Conservation (phyloP, 2,329 filamentous ascomycete genomes). For the Calonectria henricotiae region DNA sequence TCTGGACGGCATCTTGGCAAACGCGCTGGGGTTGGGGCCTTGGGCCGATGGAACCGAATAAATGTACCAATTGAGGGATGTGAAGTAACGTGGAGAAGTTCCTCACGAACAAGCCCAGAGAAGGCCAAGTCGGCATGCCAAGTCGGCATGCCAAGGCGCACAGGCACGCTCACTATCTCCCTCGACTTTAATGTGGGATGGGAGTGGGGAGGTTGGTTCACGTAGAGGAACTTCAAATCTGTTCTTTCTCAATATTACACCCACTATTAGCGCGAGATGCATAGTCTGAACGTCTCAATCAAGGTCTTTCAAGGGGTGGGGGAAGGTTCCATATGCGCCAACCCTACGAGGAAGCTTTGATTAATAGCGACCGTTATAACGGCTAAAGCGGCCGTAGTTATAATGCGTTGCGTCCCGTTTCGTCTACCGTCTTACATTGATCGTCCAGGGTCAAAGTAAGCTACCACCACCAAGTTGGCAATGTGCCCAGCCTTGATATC, state of each 20-base stretch:
- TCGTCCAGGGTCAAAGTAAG: conserved; percentile 23
- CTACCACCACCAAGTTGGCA: conserved; percentile 23
- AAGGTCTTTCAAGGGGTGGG: neutral
- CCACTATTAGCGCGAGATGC: conserved; percentile 7
- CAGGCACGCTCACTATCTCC: conserved; percentile 32
- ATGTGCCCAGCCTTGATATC: conserved; percentile 27
- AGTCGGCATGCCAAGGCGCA: conserved; percentile 32
- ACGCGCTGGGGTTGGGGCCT: conserved; percentile 3
- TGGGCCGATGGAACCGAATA: conserved; percentile 7
- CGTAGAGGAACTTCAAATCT: conserved; percentile 4
- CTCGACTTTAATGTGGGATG: conserved; percentile 48
- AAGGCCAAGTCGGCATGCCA: conserved; percentile 4
- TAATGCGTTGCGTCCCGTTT: conserved; percentile 17
- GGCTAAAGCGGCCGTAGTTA: conserved; percentile 27
- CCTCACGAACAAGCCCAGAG: conserved; percentile 13
- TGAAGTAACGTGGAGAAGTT: conserved; percentile 22
- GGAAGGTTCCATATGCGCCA: conserved; percentile 9
- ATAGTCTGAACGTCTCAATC: neutral
- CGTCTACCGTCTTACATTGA: conserved; percentile 33
- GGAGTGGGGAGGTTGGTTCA: conserved; percentile 41
- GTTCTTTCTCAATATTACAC: conserved; percentile 12
- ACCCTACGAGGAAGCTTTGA: conserved; percentile 18
- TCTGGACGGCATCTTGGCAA: neutral
- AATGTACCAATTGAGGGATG: neutral
- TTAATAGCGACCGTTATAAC: conserved; percentile 30